Base-by-base conservation (phyloP, 768 basidiomycete genomes). In the Clitopilus hobsonii region DNA sequence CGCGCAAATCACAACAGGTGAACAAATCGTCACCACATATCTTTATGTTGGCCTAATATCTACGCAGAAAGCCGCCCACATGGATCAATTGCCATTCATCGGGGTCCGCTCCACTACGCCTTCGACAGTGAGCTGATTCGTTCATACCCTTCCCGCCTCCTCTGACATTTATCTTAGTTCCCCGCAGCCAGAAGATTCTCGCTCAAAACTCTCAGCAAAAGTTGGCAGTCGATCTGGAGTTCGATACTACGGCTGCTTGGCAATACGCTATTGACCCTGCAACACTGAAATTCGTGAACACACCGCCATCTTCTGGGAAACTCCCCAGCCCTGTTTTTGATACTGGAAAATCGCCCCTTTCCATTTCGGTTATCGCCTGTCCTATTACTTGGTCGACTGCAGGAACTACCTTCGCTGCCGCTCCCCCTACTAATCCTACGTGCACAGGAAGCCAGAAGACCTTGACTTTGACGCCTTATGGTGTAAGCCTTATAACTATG, bases 181-280 rank as follows among this genome's bases (percentile, higher is more conserved):
- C 71, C 11, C 67, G 68, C 23, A 72, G 51, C 49, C 67, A 71
- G 56, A 72, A 61, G 28, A 73, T 78, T 30, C 69, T 82, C 22
- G 59, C 69, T 1, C 67, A 63, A 49, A 78, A 81, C 60, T 64
- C 74, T 5, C 67, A 75, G 53, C 69, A 80, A 60, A 71, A 73
- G 7, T 65, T 73, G 23, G 81, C 80, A 0, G 71, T 71, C 16
- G 81, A 83, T 56, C 69, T 80, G 27, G 65, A 82, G 61, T 80
- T 78, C 58, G 76, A 79, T 52, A 73, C 81, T 6, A 74, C 74
- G 3, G 69, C 62, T 1, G 58, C 68, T 7, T 83, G 81, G 81
- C 75, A 80, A 59, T 81, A 77, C 60, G 81, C 81, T 14, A 81
- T 82, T 56, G 80, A 84, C 61, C 78, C 78, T 0, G 60, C 69